Evolutionary conservation across 257 asterid species (phyloP), one percentile per base, ranked within the genome.

Genomic region (Asclepias syriaca): DNA sequence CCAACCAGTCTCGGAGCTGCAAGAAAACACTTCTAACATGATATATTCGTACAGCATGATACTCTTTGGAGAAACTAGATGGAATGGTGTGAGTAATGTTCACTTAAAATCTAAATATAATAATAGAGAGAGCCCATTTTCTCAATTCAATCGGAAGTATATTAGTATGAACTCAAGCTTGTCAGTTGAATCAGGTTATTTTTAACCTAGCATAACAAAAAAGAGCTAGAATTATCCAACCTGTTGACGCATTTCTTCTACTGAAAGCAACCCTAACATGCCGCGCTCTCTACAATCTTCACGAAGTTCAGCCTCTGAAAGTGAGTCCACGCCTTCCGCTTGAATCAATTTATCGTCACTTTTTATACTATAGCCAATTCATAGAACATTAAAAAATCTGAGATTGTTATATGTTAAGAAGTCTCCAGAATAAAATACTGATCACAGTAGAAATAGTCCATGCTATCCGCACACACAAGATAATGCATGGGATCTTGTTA

Each of bases 261-360:
- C 96, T 9, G 97, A 92, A 81, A 84, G 77, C 70, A 78, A 85
- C 70, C 90, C 95, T 69, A 92, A 85, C 87, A 92, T 88, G 79
- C 98, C 98, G 68, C 98, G 90, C 81, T 92, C 98, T 80, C 96
- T 81, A 75, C 98, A 92, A 77, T 88, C 97, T 81, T 92, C 95
- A 77, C 92, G 95, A 65, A 92, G 96, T 83, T 92, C 98, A 76
- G 96, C 91, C 74, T 92, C 98, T 73, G 97, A 87, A 65, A 90
- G 96, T 72, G 97, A 88, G 74, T 92, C 96, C 73, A 92, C 86
- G 11, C 98, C 98, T 78, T 92, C 98, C 11, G 96, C 84, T 80
- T 90, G 94, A 82, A 92, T 92, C 84, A 90, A 59, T 77, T 81
- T 86, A 84, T 92, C 98, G 67, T 92, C 98, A 27, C 82, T 75